phyloP scores from a whole-genome alignment of 768 basidiomycete genomes.

The Leccinellum albellum region DNA sequence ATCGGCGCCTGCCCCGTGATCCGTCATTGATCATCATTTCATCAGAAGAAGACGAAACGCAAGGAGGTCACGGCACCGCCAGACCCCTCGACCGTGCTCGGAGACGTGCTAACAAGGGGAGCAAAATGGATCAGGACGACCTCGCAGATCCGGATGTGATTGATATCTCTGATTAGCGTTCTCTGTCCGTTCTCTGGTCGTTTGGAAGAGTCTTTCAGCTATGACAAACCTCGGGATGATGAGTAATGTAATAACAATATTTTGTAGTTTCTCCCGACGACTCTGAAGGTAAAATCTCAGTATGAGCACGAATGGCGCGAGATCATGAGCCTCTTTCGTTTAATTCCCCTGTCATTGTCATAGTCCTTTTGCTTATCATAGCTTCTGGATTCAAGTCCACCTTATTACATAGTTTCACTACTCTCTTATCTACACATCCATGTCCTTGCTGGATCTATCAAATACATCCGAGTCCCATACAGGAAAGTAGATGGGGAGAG shows the following conservation, averaged over 20 bases:
- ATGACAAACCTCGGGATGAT: background rate
- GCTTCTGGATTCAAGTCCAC: too few relatives aligned
- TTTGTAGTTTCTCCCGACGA: background rate
- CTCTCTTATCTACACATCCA: too few relatives aligned
- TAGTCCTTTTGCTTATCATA: too few relatives aligned
- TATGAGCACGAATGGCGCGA: too few relatives aligned
- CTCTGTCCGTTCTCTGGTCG: background rate
- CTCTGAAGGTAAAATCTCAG: too few relatives aligned
- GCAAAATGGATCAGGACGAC: constrained; percentile 31
- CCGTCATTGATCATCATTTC: constrained; percentile 22
- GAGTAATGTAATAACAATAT: background rate
- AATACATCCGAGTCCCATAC: too few relatives aligned
- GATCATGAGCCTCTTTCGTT: too few relatives aligned
- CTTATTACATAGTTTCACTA: too few relatives aligned
- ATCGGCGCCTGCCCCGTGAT: constrained; percentile 14
- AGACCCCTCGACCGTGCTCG: constrained; percentile 3
- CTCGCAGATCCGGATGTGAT: constrained; percentile 47
- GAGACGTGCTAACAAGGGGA: constrained; percentile 6
- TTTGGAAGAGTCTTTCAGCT: background rate
- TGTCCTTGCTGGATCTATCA: too few relatives aligned
- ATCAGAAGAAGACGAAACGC: constrained; percentile 18
- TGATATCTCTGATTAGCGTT: constrained; percentile 42
- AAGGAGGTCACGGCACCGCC: background rate
- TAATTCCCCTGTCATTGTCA: too few relatives aligned
- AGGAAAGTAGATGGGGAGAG: too few relatives aligned